Base-by-base conservation (phyloP, 1,284 basidiomycete genomes). In the Papiliotrema terrestris region DNA sequence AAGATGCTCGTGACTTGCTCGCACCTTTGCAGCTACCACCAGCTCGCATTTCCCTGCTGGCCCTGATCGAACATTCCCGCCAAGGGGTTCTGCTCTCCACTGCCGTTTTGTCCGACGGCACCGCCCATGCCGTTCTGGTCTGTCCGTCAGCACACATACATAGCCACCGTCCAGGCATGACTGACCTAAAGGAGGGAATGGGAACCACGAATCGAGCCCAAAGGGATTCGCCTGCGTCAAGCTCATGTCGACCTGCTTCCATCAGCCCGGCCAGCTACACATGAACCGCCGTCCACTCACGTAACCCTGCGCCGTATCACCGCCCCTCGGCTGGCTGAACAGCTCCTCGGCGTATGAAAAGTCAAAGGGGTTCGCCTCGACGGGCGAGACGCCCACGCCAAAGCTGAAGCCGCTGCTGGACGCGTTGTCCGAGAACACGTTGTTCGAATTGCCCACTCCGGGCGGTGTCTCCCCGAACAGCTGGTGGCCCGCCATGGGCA, bases 261-360 rank as follows among this genome's bases (percentile, higher is more conserved):
- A 37, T 46, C 9, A 43, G 8, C 6, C 15, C 32, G 37, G 5
- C 47, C 29, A 32, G 15, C 35, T 8, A n/a, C 22, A 25, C 11
- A 6, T 25, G 8, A 14, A 6, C 6, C 8, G 14, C 3, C 14
- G 8, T 36, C 5, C 3, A 56, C 51, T 53, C 36, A 62, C 55
- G 26, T 52, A 51, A 17, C 46, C 39, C 38, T 48, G 57, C 14
- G 39, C 35, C 20, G 51, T 35, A 32, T 52, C 19, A 25, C 25
- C 3, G 19, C 35, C 45, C 38, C 19, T 37, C 22, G 11, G 43
- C n/a, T 59, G 54, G 17, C 53, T 58, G 23, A 71, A 69, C 23
- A 73, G 55, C 51, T 68, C 62, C 45, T 73, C 71, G 23, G 71
- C 71, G 43, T 69, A 69, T 22, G 59, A 51, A 45, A 73, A 73